Conservation (phyloP, 2,329 filamentous ascomycete species). For the Sclerotinia glacialis region DNA sequence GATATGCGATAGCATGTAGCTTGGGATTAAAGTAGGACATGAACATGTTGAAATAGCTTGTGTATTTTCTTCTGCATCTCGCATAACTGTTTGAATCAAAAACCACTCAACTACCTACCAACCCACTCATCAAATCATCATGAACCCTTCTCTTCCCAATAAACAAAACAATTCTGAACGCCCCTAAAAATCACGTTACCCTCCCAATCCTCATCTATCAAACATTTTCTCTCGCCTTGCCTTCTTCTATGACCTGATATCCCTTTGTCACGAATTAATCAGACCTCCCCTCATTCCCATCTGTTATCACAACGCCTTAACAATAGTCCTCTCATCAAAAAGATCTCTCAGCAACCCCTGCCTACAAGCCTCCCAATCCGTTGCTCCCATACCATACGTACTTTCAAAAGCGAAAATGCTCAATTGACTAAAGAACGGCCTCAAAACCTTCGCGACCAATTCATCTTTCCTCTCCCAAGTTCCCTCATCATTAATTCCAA, state of each 20-base stretch:
- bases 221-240: constrained; percentile 2
- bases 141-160: neutral
- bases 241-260: neutral
- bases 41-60: neutral
- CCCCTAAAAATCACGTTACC: neutral
- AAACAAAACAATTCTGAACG: constrained; percentile 7
- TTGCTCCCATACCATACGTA: constrained; percentile 76
- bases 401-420: constrained; percentile 94
- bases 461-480: constrained; percentile 61
- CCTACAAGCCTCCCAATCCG: constrained; percentile 65
- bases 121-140: constrained; percentile 6
- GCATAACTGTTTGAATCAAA: neutral
- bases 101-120: neutral
- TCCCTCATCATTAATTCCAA: constrained; percentile 53
- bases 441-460: constrained; percentile 72
- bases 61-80: neutral
- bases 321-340: constrained; percentile 73
- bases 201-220: constrained; percentile 4
- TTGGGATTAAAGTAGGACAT: neutral
- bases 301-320: constrained; percentile 47
- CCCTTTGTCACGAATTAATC: neutral
- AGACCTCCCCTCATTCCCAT: neutral
- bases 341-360: constrained; percentile 67
- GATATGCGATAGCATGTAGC: no score
- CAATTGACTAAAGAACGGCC: constrained; percentile 86